A percentile compares a stretch with the other conserved stretches of the same genome.
phyloP scores from a whole-genome alignment of 2,329 filamentous ascomycete genomes.

The Colletotrichum sp. region DNA sequence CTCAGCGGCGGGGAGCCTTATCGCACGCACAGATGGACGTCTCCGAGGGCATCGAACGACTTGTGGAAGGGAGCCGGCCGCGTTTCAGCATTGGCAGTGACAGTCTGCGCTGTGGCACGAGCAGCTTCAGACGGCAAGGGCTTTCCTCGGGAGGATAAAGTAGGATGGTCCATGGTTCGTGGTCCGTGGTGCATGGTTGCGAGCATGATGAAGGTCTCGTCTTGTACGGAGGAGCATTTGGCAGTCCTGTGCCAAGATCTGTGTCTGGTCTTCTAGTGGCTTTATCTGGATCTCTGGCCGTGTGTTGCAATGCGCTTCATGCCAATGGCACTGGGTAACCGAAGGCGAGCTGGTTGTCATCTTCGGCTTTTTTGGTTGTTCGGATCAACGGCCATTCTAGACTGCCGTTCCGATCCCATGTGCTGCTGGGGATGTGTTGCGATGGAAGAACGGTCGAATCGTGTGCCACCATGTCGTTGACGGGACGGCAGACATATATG shows the following conservation, averaged over 20 bases:
- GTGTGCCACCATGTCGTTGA: not conserved
- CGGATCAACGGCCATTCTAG: not conserved
- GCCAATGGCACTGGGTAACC: not conserved
- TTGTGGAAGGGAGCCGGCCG: constrained; percentile 1
- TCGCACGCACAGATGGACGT: not conserved
- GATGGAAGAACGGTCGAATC: not conserved
- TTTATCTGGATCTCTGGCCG: not conserved
- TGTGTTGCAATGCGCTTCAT: not conserved
- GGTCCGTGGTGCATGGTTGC: not conserved
- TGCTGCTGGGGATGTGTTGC: not conserved
- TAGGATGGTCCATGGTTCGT: not conserved
- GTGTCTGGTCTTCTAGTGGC: not conserved
- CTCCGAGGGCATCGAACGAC: constrained; percentile 12
- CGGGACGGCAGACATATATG: not conserved
- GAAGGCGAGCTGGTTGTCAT: not conserved
- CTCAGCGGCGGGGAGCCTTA: not conserved
- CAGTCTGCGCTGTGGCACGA: constrained; percentile 11
- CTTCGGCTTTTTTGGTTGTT: not conserved
- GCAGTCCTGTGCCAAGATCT: not conserved
- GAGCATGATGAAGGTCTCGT: not conserved
- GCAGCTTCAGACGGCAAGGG: constrained; percentile 18
- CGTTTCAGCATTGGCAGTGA: constrained; percentile 17
- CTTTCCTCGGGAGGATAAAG: constrained; percentile 6
- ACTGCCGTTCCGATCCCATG: not conserved
- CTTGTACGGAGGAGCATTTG: not conserved